Evolutionary conservation across 805 yeast species (phyloP), one percentile per base, ranked within the genome.

Genomic region (Brettanomyces sp.): DNA sequence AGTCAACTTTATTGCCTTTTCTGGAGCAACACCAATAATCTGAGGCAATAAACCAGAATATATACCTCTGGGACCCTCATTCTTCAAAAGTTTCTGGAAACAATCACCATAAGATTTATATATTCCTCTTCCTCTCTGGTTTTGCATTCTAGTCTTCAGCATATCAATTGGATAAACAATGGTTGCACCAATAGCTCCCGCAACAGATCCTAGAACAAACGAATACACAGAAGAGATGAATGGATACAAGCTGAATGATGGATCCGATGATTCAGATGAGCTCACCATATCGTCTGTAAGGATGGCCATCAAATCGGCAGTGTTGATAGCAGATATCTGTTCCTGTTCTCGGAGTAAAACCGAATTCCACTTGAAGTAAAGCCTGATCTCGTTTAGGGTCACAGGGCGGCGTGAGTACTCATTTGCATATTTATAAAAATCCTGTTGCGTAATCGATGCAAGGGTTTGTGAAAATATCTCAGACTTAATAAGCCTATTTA

Each of bases 151-250:
- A 4, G 99, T 91, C 68, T 91, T 91, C 52, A 91, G 89, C 62
- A 93, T 72, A 67, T 91, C 99, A 54, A 93, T 93, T 32, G 99
- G 99, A 63, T 91, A 91, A 39, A 91, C 99, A 13, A 85, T 86
- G 5, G 96, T 87, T n/a, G 99, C 97, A 51, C 99, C 99, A 65
- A 91, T 80, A 56, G 96, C 93, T 48, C 99, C 99, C 32, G 99
- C 98, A 43, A 90, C 74, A 3, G 97, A 88, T 14, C 99, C 99
- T 48, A 91, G 70, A 30, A 85, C 68, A 65, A 91, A 91, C 48
- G 95, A 88, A 66, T 90, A 87, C 46, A 82, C 73, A 7, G 95
- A 86, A 59, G 86, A 95, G 51, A 91, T 87, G 43, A 91, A 80
- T 54, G 85, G 77, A 72, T 68, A 73, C 43, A 74, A 67, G 46